Base-by-base conservation (phyloP, 257 asterid genomes). In the Cruciata laevipes region DNA sequence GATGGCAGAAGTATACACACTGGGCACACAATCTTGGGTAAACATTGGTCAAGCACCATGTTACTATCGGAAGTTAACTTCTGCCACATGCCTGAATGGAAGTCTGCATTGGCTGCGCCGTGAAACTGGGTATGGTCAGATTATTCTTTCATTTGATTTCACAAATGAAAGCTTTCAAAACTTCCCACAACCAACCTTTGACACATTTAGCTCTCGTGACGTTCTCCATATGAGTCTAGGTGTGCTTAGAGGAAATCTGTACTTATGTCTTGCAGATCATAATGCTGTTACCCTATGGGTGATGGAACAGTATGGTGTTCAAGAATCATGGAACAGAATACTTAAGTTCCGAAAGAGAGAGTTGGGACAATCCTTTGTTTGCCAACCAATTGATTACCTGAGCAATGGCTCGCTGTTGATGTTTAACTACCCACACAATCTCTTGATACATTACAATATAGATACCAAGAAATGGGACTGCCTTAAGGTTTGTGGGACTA, bases 281-380 rank as follows among this genome's bases (percentile, higher is more conserved):
- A 21, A 53, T 53, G 40, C 63, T 14, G 32, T 64, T 51, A 37
- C n/a, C 53, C 35, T 71, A 6, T 63, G 75, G 65, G 58, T 63
- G 58, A 71, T 71, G 70, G 57, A 63, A 56, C 10, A 71, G 35
- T 71, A 71, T 63, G 75, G 75, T 63, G 75, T 25, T 35, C 9
- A 21, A 71, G 62, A 62, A n/a, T 71, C 75, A 12, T 71, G 70
- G 75, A 51, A 17, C 27, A 55, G 14, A 63, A 14, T 55, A 6
- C 49, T 16, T 24, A 44, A 38, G 58, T 30, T 69, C 31, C 21
- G 59, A 30, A 58, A 37, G 23, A 37, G 35, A 40, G 65, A 37
- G 30, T 6, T 21, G 56, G 27, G 17, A 32, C 3, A 17, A 57
- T 13, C 18, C 18, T 27, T 16, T 3, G 12, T 37, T 31, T 38